A percentile compares a stretch with the other conserved stretches of the same genome.
These are phyloP conservation scores for Curvularia sp. DNA, from an alignment of 2,329 filamentous ascomycete species.

Conservation along the genomic window DNA sequence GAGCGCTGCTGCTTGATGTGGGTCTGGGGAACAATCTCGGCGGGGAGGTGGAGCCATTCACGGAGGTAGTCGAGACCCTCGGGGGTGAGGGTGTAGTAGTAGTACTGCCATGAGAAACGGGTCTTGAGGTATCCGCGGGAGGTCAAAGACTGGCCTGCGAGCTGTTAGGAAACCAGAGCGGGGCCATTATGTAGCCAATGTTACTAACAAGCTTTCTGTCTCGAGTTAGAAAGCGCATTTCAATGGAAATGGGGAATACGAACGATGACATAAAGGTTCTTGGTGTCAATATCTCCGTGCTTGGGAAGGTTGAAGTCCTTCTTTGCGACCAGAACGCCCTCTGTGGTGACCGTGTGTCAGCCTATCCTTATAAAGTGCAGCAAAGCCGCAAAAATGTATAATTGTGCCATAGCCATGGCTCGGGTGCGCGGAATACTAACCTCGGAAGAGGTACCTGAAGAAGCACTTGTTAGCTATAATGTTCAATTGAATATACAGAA, in stretches of 20 bases:
- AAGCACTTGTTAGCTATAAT: slow-evolving; percentile 30
- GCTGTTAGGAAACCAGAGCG: slow-evolving; percentile 20
- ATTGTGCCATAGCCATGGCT: slow-evolving; percentile 51
- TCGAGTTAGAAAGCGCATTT: slow-evolving; percentile 2
- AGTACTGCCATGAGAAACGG: slow-evolving; percentile 78
- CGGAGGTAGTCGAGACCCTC: slow-evolving; percentile 99
- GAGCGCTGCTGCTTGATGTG: slow-evolving; percentile 99
- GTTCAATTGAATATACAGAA: slow-evolving; percentile 19
- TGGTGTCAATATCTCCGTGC: slow-evolving; percentile 98
- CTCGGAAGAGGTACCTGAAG: slow-evolving; percentile 52
- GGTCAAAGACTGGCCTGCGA: slow-evolving; percentile 81
- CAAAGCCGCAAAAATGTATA: slow-evolving; percentile 41
- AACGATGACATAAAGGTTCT: slow-evolving; percentile 95
- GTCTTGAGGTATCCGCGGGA: slow-evolving; percentile 99
- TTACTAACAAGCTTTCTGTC: slow-evolving; percentile 72
- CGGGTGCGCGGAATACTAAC: slow-evolving; percentile 46
- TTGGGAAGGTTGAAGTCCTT: slow-evolving; percentile 99
- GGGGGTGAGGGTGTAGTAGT: slow-evolving; percentile 99
- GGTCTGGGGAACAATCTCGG: slow-evolving; percentile 98
- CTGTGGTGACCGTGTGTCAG: slow-evolving; percentile 58
- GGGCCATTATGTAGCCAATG: not conserved
- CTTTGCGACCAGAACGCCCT: slow-evolving; percentile 91
- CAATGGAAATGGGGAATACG: not conserved
- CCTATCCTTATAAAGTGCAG: slow-evolving; percentile 50
- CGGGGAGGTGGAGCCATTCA: slow-evolving; percentile 99